Conservation (phyloP, 2,329 filamentous ascomycete genomes). For the Knoxdaviesia proteae region DNA sequence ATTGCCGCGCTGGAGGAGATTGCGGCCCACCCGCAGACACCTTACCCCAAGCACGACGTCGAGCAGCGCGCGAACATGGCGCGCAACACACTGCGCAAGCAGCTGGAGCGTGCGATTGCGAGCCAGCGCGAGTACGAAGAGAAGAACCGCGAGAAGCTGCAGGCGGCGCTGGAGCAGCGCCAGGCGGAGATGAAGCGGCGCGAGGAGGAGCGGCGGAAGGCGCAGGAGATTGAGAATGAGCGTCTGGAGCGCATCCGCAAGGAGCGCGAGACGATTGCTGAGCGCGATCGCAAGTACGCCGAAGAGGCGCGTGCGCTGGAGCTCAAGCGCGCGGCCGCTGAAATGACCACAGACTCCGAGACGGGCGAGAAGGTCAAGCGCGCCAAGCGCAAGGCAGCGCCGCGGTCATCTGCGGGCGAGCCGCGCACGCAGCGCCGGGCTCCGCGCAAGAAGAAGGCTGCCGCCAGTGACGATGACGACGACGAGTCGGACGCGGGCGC, state of each 20-base stretch:
- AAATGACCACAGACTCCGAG: conserved; percentile 63
- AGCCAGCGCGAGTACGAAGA: conserved; percentile 82
- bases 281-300: conserved; percentile 52
- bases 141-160: conserved; percentile 74
- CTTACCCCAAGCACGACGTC: conserved; percentile 76
- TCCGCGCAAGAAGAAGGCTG: conserved; percentile 24
- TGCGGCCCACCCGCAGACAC: conserved; percentile 42
- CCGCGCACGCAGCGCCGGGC: conserved; percentile 20
- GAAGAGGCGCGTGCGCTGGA: conserved; percentile 54
- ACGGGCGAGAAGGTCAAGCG: conserved; percentile 65
- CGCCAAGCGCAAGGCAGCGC: conserved; percentile 38
- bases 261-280: conserved; percentile 63
- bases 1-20: conserved; percentile 52
- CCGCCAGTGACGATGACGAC: conserved; percentile 15
- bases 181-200: conserved; percentile 61
- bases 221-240: conserved; percentile 49
- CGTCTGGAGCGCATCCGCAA: conserved; percentile 65
- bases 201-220: conserved; percentile 53
- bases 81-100: conserved; percentile 79
- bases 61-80: conserved; percentile 97
- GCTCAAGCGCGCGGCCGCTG: conserved; percentile 44
- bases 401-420: conserved; percentile 15
- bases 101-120: conserved; percentile 68
- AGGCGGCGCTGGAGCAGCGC: conserved; percentile 57
- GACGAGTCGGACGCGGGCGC: conserved; percentile 13